Base-by-base conservation (phyloP, 441 rosid species). In the Brassica balearica region DNA sequence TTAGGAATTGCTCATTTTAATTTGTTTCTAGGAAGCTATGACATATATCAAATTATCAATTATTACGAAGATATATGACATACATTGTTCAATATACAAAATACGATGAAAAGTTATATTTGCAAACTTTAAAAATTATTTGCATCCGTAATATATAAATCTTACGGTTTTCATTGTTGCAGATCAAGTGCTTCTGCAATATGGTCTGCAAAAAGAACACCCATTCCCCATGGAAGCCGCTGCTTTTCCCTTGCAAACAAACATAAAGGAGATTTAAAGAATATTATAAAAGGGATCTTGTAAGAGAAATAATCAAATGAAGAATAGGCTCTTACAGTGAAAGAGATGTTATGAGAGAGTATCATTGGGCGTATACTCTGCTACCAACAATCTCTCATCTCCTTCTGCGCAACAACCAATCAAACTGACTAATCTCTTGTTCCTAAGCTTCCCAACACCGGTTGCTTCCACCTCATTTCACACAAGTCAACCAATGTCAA, bases 351-450 rank as follows among this genome's bases (percentile, higher is more conserved):
- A 87, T 59, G 94, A 87, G 67, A 90, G 90, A 63, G 92, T 90
- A 69, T 90, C 94, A 83, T 86, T 90, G 2, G 90, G 88, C 92
- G 88, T 90, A 81, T 84, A 88, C 75, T 90, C 92, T 38, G 95
- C 87, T 59, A 88, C 91, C 85, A 90, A 80, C 76, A 90, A 74
- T 19, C 94, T 87, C 86, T 90, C 94, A 60, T 90, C 92, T 65
- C 92, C 94, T 65, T 90, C 94, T 23, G 90, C 91, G 25, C 94
- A 88, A 67, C 91, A 88, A 43, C 94, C 94, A 71, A 88, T 87
- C 77, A 90, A 71, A 83, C 88, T 90, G 22, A 88, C 89, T 84
- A 90, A 56, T 82, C 87, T 86, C 85, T 87, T 83, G 69, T 88
- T 88, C 59, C 88, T 80, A 20, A 90, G 85, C 73, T 90, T 88